Evolutionary conservation across 139 green algal species (phyloP), one percentile per base, ranked within the genome.

Genomic region (Chlorella sp.): DNA sequence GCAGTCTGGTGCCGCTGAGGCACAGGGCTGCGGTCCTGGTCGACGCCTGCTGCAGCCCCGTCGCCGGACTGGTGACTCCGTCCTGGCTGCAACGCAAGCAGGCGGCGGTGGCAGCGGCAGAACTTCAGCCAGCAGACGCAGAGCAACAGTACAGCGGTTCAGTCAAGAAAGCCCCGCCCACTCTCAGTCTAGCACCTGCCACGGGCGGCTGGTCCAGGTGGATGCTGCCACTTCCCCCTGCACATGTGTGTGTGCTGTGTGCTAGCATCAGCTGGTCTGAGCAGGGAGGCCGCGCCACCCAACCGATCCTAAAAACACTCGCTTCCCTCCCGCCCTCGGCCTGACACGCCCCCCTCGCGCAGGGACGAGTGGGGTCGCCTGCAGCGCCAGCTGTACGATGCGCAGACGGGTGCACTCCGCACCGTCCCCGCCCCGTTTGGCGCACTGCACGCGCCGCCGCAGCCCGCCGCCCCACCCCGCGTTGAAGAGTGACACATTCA

Each of bases 321-420:
- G n/a, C 36, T 15, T 14, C 6, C 25, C 33, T 7, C 7, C 12
- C 3, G 17, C 12, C 59, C n/a, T 27, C 15, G n/a, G n/a, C n/a
- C n/a, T n/a, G n/a, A n/a, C n/a, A n/a, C n/a, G n/a, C n/a, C n/a
- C 1, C 31, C 58, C 31, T 42, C 58, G 41, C n/a, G 25, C 64
- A 71, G 64, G 42, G 64, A 71, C 8, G 42, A 41, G 14, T 71
- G 64, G 64, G 64, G 64, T 42, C 64, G 64, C n/a, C 64, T 71
- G 64, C 64, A 71, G 64, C 64, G 64, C 17, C 42, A 40, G 42
- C 55, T 42, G 3, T 41, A 29, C 27, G 59, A 4, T 23, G 41
- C 33, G 40, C 31, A 33, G 58, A 33, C 41, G 64, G 41, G n/a
- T 19, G 15, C 60, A 71, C 53, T 15, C 64, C 42, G 0, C n/a